These are phyloP conservation scores for Ascochyta viciae-villosae DNA, from an alignment of 2,329 filamentous ascomycete genomes.

Conservation along the genomic window DNA sequence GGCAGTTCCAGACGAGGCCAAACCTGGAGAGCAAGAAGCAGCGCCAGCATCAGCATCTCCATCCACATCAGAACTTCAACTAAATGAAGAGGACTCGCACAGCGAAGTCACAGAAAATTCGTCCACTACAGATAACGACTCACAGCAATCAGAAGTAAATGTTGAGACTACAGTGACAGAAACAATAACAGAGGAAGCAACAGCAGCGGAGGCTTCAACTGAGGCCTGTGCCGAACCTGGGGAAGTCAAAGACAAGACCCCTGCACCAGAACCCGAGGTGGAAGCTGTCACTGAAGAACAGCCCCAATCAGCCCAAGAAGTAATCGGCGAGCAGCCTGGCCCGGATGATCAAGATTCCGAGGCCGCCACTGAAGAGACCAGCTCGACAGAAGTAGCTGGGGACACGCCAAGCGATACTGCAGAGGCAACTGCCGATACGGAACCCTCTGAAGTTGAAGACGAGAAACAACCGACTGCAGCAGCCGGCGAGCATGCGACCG, in stretches of 20 bases:
- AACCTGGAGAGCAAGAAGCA: not conserved
- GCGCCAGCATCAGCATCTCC: not conserved
- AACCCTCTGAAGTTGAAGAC: not conserved
- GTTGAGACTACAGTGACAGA: not conserved
- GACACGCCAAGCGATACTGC: not conserved
- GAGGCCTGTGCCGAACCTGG: not conserved
- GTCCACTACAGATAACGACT: not conserved
- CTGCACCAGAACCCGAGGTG: not conserved
- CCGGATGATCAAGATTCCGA: not conserved
- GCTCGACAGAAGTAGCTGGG: not conserved
- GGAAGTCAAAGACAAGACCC: not conserved
- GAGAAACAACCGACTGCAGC: not conserved
- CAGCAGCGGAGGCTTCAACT: not conserved
- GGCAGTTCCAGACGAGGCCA: not conserved
- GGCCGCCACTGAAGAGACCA: not conserved
- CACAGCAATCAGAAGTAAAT: not conserved
- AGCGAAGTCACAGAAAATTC: not conserved
- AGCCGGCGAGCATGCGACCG: not conserved
- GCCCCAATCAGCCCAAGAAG: not conserved
- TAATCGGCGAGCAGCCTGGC: not conserved
- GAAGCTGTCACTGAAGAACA: not conserved
- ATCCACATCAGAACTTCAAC: not conserved
- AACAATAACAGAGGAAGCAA: not conserved
- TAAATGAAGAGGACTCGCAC: not conserved
- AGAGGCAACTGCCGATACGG: not conserved